Base-by-base conservation (phyloP, 192 early-diverging fungal genomes). In the Thamnidium elegans region DNA sequence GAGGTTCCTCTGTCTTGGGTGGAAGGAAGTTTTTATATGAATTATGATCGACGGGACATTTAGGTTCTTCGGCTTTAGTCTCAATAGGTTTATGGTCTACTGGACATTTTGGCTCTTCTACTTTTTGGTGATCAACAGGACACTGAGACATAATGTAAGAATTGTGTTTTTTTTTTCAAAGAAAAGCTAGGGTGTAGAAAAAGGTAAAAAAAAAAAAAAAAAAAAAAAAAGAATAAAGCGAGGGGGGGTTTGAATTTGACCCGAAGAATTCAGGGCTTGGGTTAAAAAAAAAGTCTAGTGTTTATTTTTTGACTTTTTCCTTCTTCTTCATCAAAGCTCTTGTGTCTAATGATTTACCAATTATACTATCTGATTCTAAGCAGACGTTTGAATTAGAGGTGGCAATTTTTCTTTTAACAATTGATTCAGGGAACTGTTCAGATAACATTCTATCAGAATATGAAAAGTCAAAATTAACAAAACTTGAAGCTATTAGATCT, bases 101-200 rank as follows among this genome's bases (percentile, higher is more conserved):
- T 0, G 78, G 78, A 21, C 79, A 77, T 36, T 21, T 58, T 15
- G 60, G 7, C 50, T 50, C 50, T 17, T 39, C 45, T 76, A 70
- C 31, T 76, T 80, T 30, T 19, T 73, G 58, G 76, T 87, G 85
- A 70, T 86, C 84, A 4, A 78, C 80, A 11, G 85, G 85, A 21
- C 81, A 89, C 54, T 48, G 7, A 9, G 36, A 39, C 36, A 39
- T 39, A 39, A 39, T 39, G 36, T 39, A 39, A 10, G 36, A 9
- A 39, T 39, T 39, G 5, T 39, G 36, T 56, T 26, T 26, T 26
- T 26, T 26, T 26, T n/a, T n/a, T n/a, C n/a, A n/a, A 26, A 26
- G 3, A 26, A 26, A 26, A 26, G 26, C 26, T 26, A 3, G 26
- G 26, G 26, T 26, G 26, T 26, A 3, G 1, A 26, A 26, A 26